Conservation (phyloP, 2,329 filamentous ascomycete genomes). For the Tympanopsis confertula region DNA sequence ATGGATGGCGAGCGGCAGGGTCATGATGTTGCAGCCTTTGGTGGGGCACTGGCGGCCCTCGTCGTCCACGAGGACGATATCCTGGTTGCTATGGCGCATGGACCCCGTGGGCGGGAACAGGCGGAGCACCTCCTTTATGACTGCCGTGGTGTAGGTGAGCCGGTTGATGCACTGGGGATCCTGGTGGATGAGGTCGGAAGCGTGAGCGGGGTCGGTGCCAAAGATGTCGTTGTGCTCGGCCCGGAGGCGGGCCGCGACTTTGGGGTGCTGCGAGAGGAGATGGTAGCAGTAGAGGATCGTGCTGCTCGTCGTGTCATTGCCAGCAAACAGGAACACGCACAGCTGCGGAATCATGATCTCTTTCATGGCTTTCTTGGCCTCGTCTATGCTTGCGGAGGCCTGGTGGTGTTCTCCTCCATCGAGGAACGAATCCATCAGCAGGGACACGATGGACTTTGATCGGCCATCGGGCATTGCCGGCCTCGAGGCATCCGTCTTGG, state of each 20-base stretch:
- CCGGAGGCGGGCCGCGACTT: slow-evolving; percentile 9
- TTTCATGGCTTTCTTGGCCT: slow-evolving; percentile 6
- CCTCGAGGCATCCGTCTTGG: no score
- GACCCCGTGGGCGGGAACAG: slow-evolving; percentile 15
- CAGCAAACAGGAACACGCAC: slow-evolving; percentile 34
- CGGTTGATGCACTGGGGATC: slow-evolving; percentile 14
- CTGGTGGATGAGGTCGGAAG: neutral
- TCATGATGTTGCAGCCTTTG: slow-evolving; percentile 8
- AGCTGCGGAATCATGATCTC: slow-evolving; percentile 7
- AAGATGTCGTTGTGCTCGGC: slow-evolving; percentile 12
- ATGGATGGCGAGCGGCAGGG: slow-evolving; percentile 16
- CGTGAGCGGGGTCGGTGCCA: slow-evolving; percentile 2
- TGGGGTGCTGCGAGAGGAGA: slow-evolving; percentile 17
- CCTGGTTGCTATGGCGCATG: slow-evolving; percentile 11
- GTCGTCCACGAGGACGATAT: slow-evolving; percentile 15
- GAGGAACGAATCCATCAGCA: slow-evolving; percentile 9
- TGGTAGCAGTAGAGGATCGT: slow-evolving; percentile 36
- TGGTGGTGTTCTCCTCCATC: slow-evolving; percentile 4
- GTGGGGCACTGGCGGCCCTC: slow-evolving; percentile 16
- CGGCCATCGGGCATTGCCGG: neutral
- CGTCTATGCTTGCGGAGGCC: slow-evolving; percentile 2
- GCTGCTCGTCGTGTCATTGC: slow-evolving; percentile 53
- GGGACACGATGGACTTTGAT: slow-evolving; percentile 8
- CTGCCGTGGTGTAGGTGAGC: slow-evolving; percentile 19
- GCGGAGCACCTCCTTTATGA: slow-evolving; percentile 23